Percentiles rank a stretch among this genome's conserved stretches.
Evolutionary conservation across 2,329 filamentous ascomycete genomes (phyloP).

Genomic region (Eutypa lata): DNA sequence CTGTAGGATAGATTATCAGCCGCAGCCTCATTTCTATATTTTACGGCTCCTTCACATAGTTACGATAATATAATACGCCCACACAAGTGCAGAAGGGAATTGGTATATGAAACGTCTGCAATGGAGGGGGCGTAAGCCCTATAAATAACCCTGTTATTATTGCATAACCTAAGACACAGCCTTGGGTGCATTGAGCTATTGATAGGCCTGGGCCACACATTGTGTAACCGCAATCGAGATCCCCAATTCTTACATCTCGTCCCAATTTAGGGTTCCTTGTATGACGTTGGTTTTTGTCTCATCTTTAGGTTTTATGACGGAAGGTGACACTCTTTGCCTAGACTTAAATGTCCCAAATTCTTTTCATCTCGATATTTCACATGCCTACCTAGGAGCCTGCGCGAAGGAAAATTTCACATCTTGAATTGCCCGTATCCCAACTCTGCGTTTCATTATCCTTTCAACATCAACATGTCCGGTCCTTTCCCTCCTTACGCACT

Average conservation of each 20-base stretch:
- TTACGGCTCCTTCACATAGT: background rate
- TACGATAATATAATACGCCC: background rate
- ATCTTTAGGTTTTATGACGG: background rate
- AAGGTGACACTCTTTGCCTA: background rate
- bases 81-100: background rate
- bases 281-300: background rate
- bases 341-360: background rate
- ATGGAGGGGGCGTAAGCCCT: background rate
- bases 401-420: background rate
- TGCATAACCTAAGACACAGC: background rate
- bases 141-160: background rate
- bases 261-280: background rate
- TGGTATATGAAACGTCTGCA: background rate
- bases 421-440: background rate
- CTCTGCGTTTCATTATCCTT: background rate
- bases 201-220: background rate
- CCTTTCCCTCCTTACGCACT: background rate
- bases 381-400: background rate
- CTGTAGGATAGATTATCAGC: background rate
- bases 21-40: background rate
- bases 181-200: background rate
- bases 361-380: background rate
- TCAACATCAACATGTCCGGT: background rate
- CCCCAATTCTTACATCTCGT: background rate
- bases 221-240: background rate